phyloP scores from a whole-genome alignment of 352 stramenopile genomes.

The Phytophthora sp. region DNA sequence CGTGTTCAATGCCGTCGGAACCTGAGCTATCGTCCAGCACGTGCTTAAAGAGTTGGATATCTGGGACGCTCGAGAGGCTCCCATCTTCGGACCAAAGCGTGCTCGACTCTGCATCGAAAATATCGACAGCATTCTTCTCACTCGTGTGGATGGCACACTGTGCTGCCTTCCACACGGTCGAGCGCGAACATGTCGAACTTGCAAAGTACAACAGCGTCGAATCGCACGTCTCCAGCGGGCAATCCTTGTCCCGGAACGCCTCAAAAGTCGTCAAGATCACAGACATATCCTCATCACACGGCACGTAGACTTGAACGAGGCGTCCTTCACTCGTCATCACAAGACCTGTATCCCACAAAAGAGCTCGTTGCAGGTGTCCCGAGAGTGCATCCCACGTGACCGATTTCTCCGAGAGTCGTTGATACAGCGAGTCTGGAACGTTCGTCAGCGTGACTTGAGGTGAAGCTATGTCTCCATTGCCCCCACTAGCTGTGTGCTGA shows the following conservation, averaged over 20 bases:
- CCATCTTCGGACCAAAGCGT: conserved; percentile 56
- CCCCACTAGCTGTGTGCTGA: not conserved
- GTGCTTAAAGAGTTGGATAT: conserved; percentile 52
- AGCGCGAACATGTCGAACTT: conserved; percentile 34
- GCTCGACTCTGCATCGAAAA: conserved; percentile 19
- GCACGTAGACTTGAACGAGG: conserved; percentile 55
- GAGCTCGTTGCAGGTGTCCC: conserved; percentile 50
- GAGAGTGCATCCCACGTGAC: conserved; percentile 43
- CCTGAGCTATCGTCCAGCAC: conserved; percentile 1
- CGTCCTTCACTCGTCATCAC: conserved; percentile 42
- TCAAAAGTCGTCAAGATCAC: conserved; percentile 51
- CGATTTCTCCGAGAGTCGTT: conserved; percentile 34
- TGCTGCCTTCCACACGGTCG: conserved; percentile 25
- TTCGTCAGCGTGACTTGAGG: conserved; percentile 30
- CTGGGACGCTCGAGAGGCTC: conserved; percentile 24
- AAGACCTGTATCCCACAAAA: conserved; percentile 61
- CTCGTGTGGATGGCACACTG: conserved; percentile 41
- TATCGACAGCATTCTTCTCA: conserved; percentile 33
- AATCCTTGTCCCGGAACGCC: conserved; percentile 34
- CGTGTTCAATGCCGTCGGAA: conserved; percentile 9
- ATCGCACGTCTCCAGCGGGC: conserved; percentile 40
- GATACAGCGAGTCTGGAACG: conserved; percentile 29
- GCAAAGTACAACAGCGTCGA: conserved; percentile 43
- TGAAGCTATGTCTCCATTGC: not conserved
- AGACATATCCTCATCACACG: conserved; percentile 54